These are phyloP conservation scores for Lodderomyces margitis DNA, from an alignment of 1,139 yeast genomes.

Conservation along the genomic window DNA sequence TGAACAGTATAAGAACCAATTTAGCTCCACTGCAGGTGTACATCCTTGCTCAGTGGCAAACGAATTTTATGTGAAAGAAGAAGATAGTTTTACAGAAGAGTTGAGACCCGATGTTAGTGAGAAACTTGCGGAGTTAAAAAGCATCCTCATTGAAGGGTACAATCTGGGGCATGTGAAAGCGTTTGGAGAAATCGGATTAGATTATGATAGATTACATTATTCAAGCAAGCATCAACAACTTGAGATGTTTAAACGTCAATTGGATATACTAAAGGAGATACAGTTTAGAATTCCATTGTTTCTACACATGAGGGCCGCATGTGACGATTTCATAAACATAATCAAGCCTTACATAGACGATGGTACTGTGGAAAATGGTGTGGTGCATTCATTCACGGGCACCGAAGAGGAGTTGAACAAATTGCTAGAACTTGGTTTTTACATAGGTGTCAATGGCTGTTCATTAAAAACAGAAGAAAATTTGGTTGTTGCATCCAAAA, in stretches of 20 bases:
- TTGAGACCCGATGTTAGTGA: slow-evolving; percentile 25
- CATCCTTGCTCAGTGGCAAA: slow-evolving; percentile 88
- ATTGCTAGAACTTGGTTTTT: slow-evolving; percentile 59
- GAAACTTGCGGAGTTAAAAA: slow-evolving; percentile 49
- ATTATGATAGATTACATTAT: slow-evolving; percentile 83
- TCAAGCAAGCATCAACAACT: slow-evolving; percentile 67
- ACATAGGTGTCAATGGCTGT: slow-evolving; percentile 88
- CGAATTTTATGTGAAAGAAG: slow-evolving; percentile 37
- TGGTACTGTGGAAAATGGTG: slow-evolving; percentile 51
- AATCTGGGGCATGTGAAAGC: slow-evolving; percentile 58
- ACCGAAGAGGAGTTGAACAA: slow-evolving; percentile 55
- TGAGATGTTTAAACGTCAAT: slow-evolving; percentile 66
- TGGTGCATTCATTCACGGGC: slow-evolving; percentile 95
- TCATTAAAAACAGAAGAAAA: slow-evolving; percentile 79
- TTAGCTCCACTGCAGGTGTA: slow-evolving; percentile 81
- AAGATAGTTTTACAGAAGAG: slow-evolving; percentile 21
- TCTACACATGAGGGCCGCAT: slow-evolving; percentile 86
- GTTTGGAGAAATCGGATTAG: slow-evolving; percentile 92
- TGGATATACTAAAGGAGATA: slow-evolving; percentile 52
- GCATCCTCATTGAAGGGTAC: slow-evolving; percentile 50
- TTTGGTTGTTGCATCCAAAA: slow-evolving; percentile 56
- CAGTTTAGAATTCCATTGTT: slow-evolving; percentile 66
- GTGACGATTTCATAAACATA: slow-evolving; percentile 69
- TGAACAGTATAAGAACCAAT: slow-evolving; percentile 28
- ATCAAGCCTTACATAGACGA: slow-evolving; percentile 54